phyloP scores from a whole-genome alignment of 208 protist species.

The Crithidia bombi region DNA sequence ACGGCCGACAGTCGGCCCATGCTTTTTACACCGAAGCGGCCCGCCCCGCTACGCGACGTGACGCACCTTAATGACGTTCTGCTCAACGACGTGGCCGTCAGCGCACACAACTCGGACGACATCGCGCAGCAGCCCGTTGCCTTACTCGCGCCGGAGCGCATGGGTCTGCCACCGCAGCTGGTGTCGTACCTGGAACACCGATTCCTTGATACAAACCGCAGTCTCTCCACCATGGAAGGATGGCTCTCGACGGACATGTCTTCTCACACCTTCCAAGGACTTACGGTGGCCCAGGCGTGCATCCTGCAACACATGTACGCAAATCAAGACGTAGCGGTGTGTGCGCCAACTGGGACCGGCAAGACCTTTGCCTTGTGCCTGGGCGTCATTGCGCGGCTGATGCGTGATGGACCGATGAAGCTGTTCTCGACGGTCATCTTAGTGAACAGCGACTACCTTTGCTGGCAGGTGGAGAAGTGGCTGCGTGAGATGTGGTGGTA shows the following conservation, averaged over 20 bases:
- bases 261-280: constrained; percentile 36
- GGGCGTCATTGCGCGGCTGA: constrained; percentile 79
- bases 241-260: no score
- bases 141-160: constrained; percentile 70
- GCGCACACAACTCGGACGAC: constrained; percentile 30
- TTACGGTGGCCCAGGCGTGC: constrained; percentile 86
- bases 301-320: constrained; percentile 90
- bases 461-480: constrained; percentile 82
- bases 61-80: constrained; percentile 59
- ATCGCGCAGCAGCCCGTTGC: constrained; percentile 62
- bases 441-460: constrained; percentile 76
- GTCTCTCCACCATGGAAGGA: background rate
- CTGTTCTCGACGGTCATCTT: constrained; percentile 82
- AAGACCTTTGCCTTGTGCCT: constrained; percentile 91
- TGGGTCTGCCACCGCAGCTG: constrained; percentile 83
- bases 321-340: constrained; percentile 82
- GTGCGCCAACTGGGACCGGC: constrained; percentile 88
- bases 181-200: constrained; percentile 57
- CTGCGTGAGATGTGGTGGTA: constrained; percentile 92
- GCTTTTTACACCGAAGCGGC: constrained; percentile 77
- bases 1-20: constrained; percentile 68
- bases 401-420: constrained; percentile 91
- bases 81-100: constrained; percentile 45
- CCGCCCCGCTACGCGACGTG: constrained; percentile 72
- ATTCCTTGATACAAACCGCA: constrained; percentile 39